phyloP scores from a whole-genome alignment of 1,284 basidiomycete genomes.

The Heterobasidion parviporum region DNA sequence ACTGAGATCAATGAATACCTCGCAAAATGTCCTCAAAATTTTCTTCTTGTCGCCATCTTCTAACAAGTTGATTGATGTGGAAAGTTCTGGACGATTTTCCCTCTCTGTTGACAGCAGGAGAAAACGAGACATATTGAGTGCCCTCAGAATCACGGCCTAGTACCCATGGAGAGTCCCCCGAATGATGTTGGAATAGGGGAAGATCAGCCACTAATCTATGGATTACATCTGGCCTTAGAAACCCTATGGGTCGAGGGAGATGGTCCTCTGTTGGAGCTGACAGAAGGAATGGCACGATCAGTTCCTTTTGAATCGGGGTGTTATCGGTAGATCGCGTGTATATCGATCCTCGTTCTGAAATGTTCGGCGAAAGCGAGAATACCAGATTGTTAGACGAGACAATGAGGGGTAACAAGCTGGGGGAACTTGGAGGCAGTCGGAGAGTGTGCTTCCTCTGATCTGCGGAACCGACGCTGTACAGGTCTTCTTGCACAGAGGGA shows the following conservation, averaged over 20 bases:
- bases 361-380: background rate
- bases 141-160: background rate
- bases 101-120: background rate
- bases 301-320: background rate
- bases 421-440: background rate
- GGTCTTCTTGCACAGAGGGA: no score
- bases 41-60: background rate
- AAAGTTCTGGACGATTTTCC: background rate
- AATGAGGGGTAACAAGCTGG: background rate
- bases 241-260: background rate
- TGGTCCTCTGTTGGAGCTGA: background rate
- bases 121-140: background rate
- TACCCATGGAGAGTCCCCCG: background rate
- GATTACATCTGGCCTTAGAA: background rate
- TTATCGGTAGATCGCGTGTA: background rate
- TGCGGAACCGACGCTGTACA: no score
- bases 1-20: background rate
- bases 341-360: background rate
- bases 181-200: background rate
- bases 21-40: background rate
- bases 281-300: background rate
- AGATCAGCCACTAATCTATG: background rate
- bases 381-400: background rate
- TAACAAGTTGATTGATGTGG: background rate
- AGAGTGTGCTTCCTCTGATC: background rate